Conservation (phyloP, 2,329 filamentous ascomycete species). For the Botrytis medusae region DNA sequence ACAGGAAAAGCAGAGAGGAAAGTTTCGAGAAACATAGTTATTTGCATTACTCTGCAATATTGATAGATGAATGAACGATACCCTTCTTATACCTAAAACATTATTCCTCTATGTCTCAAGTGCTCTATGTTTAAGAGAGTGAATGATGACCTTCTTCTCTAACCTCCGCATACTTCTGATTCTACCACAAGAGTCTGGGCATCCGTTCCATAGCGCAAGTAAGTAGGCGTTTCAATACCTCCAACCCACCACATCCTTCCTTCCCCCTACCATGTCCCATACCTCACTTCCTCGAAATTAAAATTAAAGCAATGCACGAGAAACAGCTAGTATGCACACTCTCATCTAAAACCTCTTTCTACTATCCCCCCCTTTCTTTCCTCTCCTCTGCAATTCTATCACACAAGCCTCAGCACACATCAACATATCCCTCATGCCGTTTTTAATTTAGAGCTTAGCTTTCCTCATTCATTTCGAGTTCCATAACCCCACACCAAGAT, state of each 20-base stretch:
- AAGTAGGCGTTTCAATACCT: neutral
- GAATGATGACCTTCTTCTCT: neutral
- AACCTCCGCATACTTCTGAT: neutral
- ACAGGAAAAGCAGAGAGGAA: neutral
- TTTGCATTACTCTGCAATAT: neutral
- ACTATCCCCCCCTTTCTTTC: neutral
- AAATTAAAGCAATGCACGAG: neutral
- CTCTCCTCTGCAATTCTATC: neutral
- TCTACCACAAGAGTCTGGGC: neutral
- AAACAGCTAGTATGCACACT: neutral
- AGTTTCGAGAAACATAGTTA: constrained; percentile 1
- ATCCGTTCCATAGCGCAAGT: neutral
- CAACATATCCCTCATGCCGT: rapidly evolving
- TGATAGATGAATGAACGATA: constrained; percentile 15
- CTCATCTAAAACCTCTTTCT: neutral
- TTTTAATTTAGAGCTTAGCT: neutral
- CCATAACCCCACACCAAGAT: neutral
- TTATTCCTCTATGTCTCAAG: neutral
- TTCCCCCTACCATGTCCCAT: neutral
- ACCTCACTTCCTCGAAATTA: neutral
- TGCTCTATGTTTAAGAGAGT: neutral
- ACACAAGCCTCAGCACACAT: neutral
- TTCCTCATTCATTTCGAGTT: neutral
- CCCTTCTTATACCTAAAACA: neutral
- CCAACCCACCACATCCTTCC: neutral